Percentiles rank a stretch among this genome's conserved stretches.
These are phyloP conservation scores for Symbiodinium natans DNA, from an alignment of 73 alveolate species.

Conservation along the genomic window DNA sequence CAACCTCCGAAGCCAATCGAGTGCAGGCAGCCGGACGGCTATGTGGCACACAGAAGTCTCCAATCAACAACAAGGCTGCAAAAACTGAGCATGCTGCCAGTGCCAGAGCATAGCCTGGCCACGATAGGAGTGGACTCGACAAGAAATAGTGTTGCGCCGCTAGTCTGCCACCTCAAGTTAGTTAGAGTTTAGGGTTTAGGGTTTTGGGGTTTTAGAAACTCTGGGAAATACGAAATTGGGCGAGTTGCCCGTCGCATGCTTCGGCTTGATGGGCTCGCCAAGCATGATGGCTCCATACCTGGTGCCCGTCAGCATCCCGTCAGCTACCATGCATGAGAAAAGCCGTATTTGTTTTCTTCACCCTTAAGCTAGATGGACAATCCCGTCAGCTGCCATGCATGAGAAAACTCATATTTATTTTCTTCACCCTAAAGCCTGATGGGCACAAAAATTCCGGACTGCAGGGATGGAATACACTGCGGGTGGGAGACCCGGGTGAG, in stretches of 20 bases:
- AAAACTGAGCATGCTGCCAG: neutral
- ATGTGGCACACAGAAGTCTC: too few species aligned
- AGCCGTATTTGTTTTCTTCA: neutral
- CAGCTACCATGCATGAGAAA: neutral
- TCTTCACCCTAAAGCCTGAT: neutral
- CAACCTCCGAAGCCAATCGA: too few species aligned
- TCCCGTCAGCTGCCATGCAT: neutral
- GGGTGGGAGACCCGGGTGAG: too few species aligned
- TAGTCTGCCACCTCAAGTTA: neutral
- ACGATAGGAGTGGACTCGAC: too few species aligned
- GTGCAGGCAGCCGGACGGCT: too few species aligned
- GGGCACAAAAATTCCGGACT: too few species aligned
- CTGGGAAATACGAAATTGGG: too few species aligned
- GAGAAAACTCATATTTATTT: neutral
- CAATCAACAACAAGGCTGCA: too few species aligned
- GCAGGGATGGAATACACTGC: too few species aligned
- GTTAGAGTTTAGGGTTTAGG: too few species aligned
- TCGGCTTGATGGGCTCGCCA: neutral
- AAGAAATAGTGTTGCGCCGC: neutral
- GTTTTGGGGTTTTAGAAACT: neutral
- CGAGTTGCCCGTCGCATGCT: constrained; percentile 27
- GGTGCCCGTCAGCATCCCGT: neutral
- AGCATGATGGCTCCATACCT: constrained; percentile 84
- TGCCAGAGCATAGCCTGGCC: constrained; percentile 42
- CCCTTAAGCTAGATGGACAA: neutral